Percentiles rank a stretch among this genome's conserved stretches.
Evolutionary conservation across 306 rosid species (phyloP).

Genomic region (Medicago ruthenica): DNA sequence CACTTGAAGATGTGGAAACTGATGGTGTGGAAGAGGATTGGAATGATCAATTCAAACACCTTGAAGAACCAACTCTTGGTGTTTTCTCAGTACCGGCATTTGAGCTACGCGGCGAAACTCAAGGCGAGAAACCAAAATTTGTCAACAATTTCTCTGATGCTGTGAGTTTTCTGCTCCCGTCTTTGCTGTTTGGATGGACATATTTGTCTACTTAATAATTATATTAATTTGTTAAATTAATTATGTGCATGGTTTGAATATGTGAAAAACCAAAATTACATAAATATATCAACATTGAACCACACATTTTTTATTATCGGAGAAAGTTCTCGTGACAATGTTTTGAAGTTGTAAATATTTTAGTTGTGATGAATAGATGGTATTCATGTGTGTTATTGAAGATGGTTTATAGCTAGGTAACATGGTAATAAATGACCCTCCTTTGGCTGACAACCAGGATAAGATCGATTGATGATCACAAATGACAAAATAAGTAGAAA

Average conservation of each 20-base stretch:
- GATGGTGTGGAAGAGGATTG: conserved; percentile 61
- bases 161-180: conserved; percentile 50
- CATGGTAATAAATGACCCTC: neutral
- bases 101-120: conserved; percentile 25
- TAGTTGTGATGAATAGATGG: neutral
- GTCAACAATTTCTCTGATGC: conserved; percentile 42
- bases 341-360: conserved; percentile 16
- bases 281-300: conserved; percentile 1
- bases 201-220: neutral
- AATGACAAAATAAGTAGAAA: conserved; percentile 2
- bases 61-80: conserved; percentile 66
- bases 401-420: conserved; percentile 9
- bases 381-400: conserved; percentile 18
- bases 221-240: neutral
- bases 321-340: conserved; percentile 20
- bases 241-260: neutral
- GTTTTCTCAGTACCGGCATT: conserved; percentile 40
- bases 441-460: conserved; percentile 21
- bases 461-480: conserved; percentile 21
- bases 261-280: conserved; percentile 21
- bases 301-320: conserved; percentile 20
- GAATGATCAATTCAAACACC: conserved; percentile 55
- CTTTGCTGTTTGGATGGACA: neutral
- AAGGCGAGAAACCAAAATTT: conserved; percentile 36
- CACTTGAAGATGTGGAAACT: conserved; percentile 67